Evolutionary conservation across 2,329 filamentous ascomycete species (phyloP).

Genomic region (Paracamarosporium sp.): DNA sequence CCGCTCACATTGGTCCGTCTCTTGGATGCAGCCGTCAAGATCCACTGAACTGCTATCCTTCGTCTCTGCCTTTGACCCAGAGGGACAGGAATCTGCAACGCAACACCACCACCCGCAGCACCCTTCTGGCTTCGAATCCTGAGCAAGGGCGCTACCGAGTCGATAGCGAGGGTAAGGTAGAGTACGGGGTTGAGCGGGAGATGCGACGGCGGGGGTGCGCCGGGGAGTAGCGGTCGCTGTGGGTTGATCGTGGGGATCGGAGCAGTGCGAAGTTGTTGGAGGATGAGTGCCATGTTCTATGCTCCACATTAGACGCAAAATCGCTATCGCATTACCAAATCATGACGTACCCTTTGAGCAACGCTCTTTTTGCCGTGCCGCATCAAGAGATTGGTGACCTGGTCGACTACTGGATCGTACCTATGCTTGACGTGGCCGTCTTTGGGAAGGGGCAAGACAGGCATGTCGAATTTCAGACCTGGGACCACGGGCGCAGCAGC

Average conservation of each 20-base stretch:
- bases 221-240: slow-evolving; percentile 74
- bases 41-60: slow-evolving; percentile 84
- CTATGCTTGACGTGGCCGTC: slow-evolving; percentile 74
- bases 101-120: slow-evolving; percentile 82
- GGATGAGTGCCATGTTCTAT: slow-evolving; percentile 83
- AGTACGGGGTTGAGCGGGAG: slow-evolving; percentile 88
- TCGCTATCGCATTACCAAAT: slow-evolving; percentile 2
- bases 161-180: slow-evolving; percentile 89
- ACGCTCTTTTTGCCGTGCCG: slow-evolving; percentile 84
- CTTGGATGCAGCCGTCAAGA: slow-evolving; percentile 82
- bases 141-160: slow-evolving; percentile 89
- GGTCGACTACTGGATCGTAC: slow-evolving; percentile 84
- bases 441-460: slow-evolving; percentile 69
- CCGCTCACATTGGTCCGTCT: slow-evolving; percentile 76
- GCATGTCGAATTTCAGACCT: slow-evolving; percentile 81
- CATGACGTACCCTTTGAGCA: slow-evolving; percentile 78
- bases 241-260: slow-evolving; percentile 79
- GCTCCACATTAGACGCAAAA: slow-evolving; percentile 2
- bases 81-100: slow-evolving; percentile 83
- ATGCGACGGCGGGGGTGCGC: slow-evolving; percentile 75
- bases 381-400: slow-evolving; percentile 93
- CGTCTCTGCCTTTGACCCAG: slow-evolving; percentile 77
- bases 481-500: slow-evolving; percentile 27
- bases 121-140: slow-evolving; percentile 78
- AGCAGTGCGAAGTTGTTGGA: slow-evolving; percentile 83